Percentiles rank a stretch among this genome's conserved stretches.
phyloP scores from a whole-genome alignment of 139 green algal species.

The Yamagishiella unicocca region DNA sequence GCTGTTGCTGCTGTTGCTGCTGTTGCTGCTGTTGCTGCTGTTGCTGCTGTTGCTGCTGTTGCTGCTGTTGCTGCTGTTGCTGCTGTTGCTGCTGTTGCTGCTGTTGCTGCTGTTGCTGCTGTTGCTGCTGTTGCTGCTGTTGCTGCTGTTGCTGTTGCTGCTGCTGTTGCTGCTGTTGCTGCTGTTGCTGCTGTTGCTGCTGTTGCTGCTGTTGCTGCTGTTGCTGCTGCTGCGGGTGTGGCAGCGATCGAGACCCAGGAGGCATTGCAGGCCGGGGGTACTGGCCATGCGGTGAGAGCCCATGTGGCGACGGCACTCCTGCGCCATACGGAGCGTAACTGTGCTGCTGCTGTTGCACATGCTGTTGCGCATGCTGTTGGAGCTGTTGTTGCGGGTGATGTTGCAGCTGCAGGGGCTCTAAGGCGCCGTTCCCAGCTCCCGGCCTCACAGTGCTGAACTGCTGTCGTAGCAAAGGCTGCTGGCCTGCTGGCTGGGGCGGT shows the following conservation, averaged over 20 bases:
- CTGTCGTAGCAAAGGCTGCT: neutral
- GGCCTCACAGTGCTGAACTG: too few relatives aligned
- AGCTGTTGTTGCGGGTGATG: neutral
- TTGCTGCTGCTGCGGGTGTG: neutral
- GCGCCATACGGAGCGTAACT: too few relatives aligned
- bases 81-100: constrained; percentile 1
- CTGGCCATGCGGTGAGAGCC: neutral
- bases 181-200: neutral
- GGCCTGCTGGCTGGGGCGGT: neutral
- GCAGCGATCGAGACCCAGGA: neutral
- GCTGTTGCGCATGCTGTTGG: neutral
- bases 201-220: neutral
- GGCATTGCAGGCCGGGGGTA: neutral
- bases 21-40: neutral
- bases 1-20: constrained; percentile 14
- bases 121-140: constrained; percentile 2
- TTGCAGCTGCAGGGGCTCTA: neutral
- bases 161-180: neutral
- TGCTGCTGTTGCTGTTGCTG: neutral
- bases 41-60: neutral
- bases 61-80: neutral
- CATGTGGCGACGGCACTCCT: neutral
- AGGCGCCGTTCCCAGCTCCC: too few relatives aligned
- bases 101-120: neutral
- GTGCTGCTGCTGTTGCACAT: neutral